phyloP scores from a whole-genome alignment of 345 rosid species.

The Odontarrhena argentea region DNA sequence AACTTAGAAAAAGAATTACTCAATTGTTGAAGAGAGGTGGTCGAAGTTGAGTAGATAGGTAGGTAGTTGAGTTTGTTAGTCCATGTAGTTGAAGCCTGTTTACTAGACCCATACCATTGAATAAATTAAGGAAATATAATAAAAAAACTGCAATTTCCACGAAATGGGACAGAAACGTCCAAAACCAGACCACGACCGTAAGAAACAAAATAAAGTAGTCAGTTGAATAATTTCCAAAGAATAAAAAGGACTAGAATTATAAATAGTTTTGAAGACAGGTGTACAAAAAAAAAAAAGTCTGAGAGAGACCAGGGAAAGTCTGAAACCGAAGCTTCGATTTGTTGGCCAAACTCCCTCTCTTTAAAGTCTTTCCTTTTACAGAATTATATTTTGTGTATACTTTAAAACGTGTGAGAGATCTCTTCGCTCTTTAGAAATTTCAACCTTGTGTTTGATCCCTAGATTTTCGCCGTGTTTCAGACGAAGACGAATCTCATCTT shows the following conservation, averaged over 20 bases:
- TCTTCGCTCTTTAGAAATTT: constrained; percentile 35
- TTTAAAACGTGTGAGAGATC: constrained; percentile 38
- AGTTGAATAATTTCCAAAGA: constrained; percentile 1
- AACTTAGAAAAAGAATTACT: no score
- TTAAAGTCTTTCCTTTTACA: background rate
- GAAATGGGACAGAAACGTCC: background rate
- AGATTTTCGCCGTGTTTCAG: constrained; percentile 29
- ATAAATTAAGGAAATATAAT: no score
- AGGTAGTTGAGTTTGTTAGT: background rate
- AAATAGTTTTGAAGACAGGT: constrained; percentile 22
- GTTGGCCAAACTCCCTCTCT: constrained; percentile 39
- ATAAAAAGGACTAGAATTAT: constrained; percentile 16
- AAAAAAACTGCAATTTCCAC: background rate
- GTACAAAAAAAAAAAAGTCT: background rate
- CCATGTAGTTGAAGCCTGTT: constrained; percentile 18
- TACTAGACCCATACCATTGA: constrained; percentile 4
- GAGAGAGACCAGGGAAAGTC: constrained; percentile 28
- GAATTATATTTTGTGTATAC: background rate
- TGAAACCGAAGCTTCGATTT: constrained; percentile 42
- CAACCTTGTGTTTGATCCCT: constrained; percentile 35
- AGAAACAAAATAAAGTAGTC: constrained; percentile 24
- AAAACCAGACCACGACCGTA: constrained; percentile 1
- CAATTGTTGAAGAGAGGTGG: no score
- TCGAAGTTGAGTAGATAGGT: no score
- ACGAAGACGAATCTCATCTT: background rate